phyloP scores from a whole-genome alignment of 768 basidiomycete species.

The Kwoniella sp. region DNA sequence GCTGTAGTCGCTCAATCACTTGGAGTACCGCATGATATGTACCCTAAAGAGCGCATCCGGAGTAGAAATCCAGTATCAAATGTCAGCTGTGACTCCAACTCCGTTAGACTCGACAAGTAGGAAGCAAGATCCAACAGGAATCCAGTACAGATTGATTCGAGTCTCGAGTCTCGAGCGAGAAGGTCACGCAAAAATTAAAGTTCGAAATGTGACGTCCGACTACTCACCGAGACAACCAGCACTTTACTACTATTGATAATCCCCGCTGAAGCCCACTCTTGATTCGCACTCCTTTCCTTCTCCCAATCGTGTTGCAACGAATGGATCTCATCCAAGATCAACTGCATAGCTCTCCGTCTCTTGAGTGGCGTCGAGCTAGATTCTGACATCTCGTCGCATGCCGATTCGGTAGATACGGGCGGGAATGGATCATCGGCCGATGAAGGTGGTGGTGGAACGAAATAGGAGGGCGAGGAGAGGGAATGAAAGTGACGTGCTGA shows the following conservation, averaged over 20 bases:
- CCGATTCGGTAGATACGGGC: slow-evolving; percentile 13
- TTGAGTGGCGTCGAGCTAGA: slow-evolving; percentile 19
- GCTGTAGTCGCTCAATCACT: slow-evolving; percentile 45
- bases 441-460: slow-evolving; percentile 25
- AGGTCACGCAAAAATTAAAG: too few relatives aligned
- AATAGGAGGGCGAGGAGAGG: slow-evolving; percentile 36
- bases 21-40: slow-evolving; percentile 45
- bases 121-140: too few relatives aligned
- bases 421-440: slow-evolving; percentile 18
- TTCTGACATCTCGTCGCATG: slow-evolving; percentile 20
- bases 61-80: too few relatives aligned
- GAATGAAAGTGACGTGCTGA: slow-evolving; percentile 51
- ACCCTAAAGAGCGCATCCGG: too few relatives aligned
- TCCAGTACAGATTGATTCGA: too few relatives aligned
- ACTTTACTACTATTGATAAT: slow-evolving; percentile 53
- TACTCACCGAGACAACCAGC: slow-evolving; percentile 49
- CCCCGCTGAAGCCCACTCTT: slow-evolving; percentile 51
- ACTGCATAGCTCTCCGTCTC: slow-evolving; percentile 43
- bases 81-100: too few relatives aligned
- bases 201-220: too few relatives aligned
- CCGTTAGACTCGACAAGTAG: too few relatives aligned
- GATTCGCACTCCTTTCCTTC: slow-evolving; percentile 19
- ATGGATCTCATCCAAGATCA: slow-evolving; percentile 49
- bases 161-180: too few relatives aligned
- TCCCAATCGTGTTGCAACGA: slow-evolving; percentile 44